A percentile compares a stretch with the other conserved stretches of the same genome.
Evolutionary conservation across 2,329 filamentous ascomycete species (phyloP).

Genomic region (Calonectria honghensis): DNA sequence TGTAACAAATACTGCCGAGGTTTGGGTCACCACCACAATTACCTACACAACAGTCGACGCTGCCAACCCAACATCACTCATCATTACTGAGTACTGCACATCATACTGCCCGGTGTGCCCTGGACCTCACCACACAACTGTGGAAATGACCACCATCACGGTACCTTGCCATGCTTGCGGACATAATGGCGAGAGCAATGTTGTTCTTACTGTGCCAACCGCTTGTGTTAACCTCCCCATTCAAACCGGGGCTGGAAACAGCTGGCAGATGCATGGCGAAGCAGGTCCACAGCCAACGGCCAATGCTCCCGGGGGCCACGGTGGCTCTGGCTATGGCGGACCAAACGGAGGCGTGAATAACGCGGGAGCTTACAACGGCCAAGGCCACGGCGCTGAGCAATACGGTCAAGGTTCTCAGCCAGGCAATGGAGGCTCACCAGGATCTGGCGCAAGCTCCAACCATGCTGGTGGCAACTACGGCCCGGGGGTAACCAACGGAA

Average conservation of each 20-base stretch:
- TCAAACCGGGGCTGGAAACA: neutral
- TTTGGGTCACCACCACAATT: neutral
- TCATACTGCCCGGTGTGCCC: neutral
- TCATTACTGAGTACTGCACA: neutral
- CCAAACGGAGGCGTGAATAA: neutral
- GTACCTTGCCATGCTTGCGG: neutral
- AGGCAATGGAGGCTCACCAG: neutral
- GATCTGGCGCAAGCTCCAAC: neutral
- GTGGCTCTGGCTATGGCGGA: neutral
- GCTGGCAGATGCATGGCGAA: neutral
- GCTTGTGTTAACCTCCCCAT: neutral
- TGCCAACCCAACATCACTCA: neutral
- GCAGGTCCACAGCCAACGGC: neutral
- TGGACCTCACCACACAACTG: neutral
- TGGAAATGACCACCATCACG: conserved; percentile 2
- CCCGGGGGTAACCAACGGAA: neutral
- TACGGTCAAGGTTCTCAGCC: neutral
- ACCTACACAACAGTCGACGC: neutral
- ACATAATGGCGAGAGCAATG: neutral
- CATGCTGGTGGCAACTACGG: neutral
- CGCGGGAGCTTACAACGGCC: neutral
- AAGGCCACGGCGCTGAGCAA: neutral
- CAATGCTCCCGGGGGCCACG: neutral
- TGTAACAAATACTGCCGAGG: neutral
- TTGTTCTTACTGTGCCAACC: neutral